Percentiles rank a stretch among this genome's conserved stretches.
Evolutionary conservation across 345 rosid species (phyloP).

Genomic region (Ceriops tagal): DNA sequence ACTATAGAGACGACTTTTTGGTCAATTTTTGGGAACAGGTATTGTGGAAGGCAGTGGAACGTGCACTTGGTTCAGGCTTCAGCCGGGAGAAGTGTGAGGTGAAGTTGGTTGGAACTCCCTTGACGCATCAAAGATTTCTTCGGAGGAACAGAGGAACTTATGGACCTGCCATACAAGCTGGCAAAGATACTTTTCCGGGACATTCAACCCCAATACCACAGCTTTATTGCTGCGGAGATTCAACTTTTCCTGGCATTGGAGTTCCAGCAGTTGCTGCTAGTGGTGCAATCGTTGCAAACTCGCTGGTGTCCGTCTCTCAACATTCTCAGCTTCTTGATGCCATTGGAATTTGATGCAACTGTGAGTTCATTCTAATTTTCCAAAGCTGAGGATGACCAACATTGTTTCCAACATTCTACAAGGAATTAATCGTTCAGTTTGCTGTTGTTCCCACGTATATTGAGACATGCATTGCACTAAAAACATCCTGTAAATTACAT

Average conservation of each 20-base stretch:
- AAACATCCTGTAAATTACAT: too few species aligned
- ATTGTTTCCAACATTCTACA: not conserved
- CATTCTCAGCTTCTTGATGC: slow-evolving; percentile 90
- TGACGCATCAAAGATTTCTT: slow-evolving; percentile 78
- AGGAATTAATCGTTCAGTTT: not conserved
- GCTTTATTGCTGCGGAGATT: slow-evolving; percentile 84
- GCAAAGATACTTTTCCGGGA: slow-evolving; percentile 72
- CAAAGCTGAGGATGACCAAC: not conserved
- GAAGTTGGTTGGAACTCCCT: slow-evolving; percentile 80
- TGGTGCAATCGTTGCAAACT: slow-evolving; percentile 89
- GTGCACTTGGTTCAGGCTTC: slow-evolving; percentile 73
- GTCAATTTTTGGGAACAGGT: slow-evolving; percentile 40
- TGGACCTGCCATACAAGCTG: slow-evolving; percentile 85
- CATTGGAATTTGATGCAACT: slow-evolving; percentile 48
- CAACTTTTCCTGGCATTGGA: slow-evolving; percentile 91
- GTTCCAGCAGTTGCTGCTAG: slow-evolving; percentile 95
- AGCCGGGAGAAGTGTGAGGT: slow-evolving; percentile 73
- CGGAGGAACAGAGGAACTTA: slow-evolving; percentile 79
- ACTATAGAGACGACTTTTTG: not conserved
- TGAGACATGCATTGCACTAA: not conserved
- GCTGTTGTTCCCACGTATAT: not conserved
- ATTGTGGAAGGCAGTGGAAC: slow-evolving; percentile 85
- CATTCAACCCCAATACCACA: slow-evolving; percentile 77
- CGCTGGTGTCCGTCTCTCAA: slow-evolving; percentile 66
- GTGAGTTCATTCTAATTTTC: slow-evolving; percentile 11